Conservation (phyloP, 352 stramenopile species). For the Plasmopara viticola region DNA sequence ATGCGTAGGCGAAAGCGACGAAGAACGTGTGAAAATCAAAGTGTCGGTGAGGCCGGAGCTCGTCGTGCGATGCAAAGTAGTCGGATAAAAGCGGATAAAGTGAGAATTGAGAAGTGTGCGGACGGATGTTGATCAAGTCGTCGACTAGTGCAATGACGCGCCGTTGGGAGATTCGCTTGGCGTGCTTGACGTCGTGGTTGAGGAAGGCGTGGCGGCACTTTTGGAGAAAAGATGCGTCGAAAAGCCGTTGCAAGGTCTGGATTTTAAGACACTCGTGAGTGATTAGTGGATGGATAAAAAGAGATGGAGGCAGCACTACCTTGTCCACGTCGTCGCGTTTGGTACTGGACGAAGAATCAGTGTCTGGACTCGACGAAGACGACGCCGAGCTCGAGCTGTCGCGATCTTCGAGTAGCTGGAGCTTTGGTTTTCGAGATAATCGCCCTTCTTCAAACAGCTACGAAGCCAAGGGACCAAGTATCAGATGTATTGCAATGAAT, state of each 20-base stretch:
- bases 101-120: conserved; percentile 1
- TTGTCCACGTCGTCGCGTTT: conserved; percentile 15
- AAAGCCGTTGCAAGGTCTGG: conserved; percentile 31
- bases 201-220: conserved; percentile 34
- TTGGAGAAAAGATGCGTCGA: conserved; percentile 31
- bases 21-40: conserved; percentile 57
- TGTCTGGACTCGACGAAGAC: conserved; percentile 16
- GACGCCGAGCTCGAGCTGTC: conserved; percentile 22
- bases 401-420: conserved; percentile 16
- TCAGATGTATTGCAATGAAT: neutral
- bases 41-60: conserved; percentile 35
- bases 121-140: conserved; percentile 16
- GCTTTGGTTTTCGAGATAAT: conserved; percentile 41
- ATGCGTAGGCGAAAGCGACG: conserved; percentile 44
- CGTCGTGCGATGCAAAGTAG: conserved; percentile 49
- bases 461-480: neutral
- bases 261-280: neutral
- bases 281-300: neutral
- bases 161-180: conserved; percentile 31
- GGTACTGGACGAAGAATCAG: conserved; percentile 8
- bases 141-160: conserved; percentile 38
- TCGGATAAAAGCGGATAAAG: conserved; percentile 25
- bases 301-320: conserved; percentile 2
- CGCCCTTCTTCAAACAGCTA: conserved; percentile 55
- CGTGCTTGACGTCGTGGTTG: conserved; percentile 26